Conservation (phyloP, 257 asterid species). For the Solanum megistacrolobum region DNA sequence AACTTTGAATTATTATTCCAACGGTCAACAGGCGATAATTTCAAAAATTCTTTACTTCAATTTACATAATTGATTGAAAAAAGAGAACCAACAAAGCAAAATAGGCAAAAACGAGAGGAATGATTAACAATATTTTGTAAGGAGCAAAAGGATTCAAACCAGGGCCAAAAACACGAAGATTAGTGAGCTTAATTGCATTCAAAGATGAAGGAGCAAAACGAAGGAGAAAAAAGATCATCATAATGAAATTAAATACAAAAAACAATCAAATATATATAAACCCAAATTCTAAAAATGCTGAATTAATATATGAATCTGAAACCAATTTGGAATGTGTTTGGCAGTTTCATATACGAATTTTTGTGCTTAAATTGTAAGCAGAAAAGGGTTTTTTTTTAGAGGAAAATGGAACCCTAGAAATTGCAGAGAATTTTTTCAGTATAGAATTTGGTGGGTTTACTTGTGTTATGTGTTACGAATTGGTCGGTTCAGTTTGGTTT, state of each 20-base stretch:
- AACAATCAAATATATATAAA: not conserved
- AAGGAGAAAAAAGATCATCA: not conserved
- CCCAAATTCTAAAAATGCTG: not conserved
- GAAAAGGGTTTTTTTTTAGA: not conserved
- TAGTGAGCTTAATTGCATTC: constrained; percentile 17
- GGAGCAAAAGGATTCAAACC: constrained; percentile 91
- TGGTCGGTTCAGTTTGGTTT: no score
- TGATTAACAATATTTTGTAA: constrained; percentile 50
- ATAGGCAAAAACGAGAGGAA: constrained; percentile 45
- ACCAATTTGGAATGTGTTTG: not conserved
- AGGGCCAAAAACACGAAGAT: constrained; percentile 83
- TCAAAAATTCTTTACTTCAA: not conserved
- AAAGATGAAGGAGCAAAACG: not conserved
- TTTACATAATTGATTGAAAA: constrained; percentile 15
- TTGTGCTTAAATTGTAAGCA: not conserved
- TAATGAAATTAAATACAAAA: not conserved
- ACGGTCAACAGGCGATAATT: not conserved
- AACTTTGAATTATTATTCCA: not conserved
- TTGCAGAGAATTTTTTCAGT: not conserved
- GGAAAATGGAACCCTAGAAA: not conserved
- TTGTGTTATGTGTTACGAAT: no score
- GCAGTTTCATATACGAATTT: not conserved
- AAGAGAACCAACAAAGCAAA: not conserved
- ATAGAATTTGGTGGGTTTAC: no score
- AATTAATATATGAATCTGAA: not conserved